Percentiles rank a stretch among this genome's conserved stretches.
Evolutionary conservation across 306 rosid species (phyloP).

Genomic region (Cotoneaster glaucophyllus): DNA sequence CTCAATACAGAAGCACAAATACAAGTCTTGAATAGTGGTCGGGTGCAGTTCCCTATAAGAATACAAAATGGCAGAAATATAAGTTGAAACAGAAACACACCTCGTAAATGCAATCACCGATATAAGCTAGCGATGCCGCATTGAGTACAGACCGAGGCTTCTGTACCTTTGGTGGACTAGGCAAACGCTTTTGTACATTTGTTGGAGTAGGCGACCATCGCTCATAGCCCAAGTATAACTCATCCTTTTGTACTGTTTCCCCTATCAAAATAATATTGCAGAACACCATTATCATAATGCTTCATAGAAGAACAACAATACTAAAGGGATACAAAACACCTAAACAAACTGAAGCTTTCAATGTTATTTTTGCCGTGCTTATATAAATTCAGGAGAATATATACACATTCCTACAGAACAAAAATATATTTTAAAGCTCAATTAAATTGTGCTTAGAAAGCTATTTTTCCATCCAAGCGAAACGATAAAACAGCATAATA

Average conservation of each 20-base stretch:
- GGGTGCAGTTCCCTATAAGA: neutral
- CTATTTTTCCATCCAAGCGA: neutral
- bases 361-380: neutral
- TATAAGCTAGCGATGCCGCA: constrained; percentile 74
- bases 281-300: neutral
- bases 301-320: neutral
- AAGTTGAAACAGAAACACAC: constrained; percentile 23
- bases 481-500: neutral
- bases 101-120: constrained; percentile 88
- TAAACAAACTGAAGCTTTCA: neutral
- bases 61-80: neutral
- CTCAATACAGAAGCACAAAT: neutral
- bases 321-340: neutral
- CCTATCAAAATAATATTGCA: constrained; percentile 10
- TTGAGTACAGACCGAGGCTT: constrained; percentile 77
- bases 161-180: constrained; percentile 50
- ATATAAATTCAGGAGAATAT: neutral
- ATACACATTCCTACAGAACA: neutral
- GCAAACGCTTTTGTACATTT: constrained; percentile 52
- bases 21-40: neutral
- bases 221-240: constrained; percentile 63
- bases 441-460: neutral
- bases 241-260: constrained; percentile 21
- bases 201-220: constrained; percentile 83
- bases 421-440: neutral